phyloP scores from a whole-genome alignment of 179 eudicot species.

The Patellifolia procumbens region DNA sequence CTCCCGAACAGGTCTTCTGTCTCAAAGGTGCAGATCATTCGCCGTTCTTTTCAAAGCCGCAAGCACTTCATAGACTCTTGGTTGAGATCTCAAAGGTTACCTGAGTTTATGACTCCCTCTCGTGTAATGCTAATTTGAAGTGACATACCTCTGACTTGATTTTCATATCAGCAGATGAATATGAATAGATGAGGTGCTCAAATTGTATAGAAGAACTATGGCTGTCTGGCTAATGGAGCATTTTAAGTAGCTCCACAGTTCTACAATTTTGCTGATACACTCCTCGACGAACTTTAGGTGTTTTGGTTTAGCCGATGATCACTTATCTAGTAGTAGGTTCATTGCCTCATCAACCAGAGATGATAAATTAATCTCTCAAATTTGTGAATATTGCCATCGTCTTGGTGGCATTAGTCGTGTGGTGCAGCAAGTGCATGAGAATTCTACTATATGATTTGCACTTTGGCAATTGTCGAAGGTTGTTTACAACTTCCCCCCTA shows the following conservation, averaged over 20 bases:
- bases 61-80: slow-evolving; percentile 74
- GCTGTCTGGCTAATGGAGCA: neutral
- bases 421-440: too few species aligned
- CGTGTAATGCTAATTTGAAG: neutral
- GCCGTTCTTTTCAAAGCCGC: slow-evolving; percentile 96
- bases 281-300: neutral
- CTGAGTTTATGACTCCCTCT: slow-evolving; percentile 14
- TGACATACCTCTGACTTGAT: neutral
- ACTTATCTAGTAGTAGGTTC: neutral
- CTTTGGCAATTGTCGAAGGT: too few species aligned
- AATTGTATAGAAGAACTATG: slow-evolving; percentile 27
- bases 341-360: neutral
- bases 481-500: too few species aligned
- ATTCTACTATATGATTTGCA: too few species aligned
- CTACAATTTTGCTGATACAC: neutral
- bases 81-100: slow-evolving; percentile 70
- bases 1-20: slow-evolving; percentile 71
- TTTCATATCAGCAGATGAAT: neutral
- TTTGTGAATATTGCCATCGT: neutral
- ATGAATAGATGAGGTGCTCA: neutral
- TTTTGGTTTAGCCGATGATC: neutral
- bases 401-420: neutral
- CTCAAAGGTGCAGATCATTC: slow-evolving; percentile 93
- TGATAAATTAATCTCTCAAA: too few species aligned
- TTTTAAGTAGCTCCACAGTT: neutral